Percentiles rank a stretch among this genome's conserved stretches.
Conservation (phyloP, 768 basidiomycete genomes). For the Suillus spraguei region DNA sequence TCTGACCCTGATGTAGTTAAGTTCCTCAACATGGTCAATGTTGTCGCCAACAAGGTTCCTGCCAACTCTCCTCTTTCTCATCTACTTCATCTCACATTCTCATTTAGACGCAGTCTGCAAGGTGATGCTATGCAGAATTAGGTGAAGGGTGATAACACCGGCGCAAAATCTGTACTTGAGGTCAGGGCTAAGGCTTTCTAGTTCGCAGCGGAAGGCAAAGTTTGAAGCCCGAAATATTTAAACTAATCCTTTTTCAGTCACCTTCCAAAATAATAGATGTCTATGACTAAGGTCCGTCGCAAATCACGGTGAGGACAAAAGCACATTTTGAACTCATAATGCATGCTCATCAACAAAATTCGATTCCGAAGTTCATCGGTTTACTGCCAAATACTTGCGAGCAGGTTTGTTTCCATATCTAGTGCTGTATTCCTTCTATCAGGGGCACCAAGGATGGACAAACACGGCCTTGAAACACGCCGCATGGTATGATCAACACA, state of each 20-base stretch:
- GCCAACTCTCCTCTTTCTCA: constrained; percentile 37
- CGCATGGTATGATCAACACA: neutral
- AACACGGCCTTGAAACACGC: neutral
- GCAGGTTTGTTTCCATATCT: neutral
- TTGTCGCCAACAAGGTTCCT: constrained; percentile 36
- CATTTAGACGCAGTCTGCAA: constrained; percentile 53
- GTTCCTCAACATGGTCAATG: constrained; percentile 46
- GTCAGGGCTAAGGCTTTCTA: constrained; percentile 47
- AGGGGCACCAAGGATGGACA: neutral
- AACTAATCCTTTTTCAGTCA: neutral
- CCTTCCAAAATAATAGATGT: neutral
- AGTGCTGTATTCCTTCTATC: neutral
- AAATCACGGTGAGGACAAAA: neutral
- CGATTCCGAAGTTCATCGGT: neutral
- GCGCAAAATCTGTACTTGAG: constrained; percentile 41
- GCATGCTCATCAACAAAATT: neutral
- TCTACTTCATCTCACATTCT: constrained; percentile 49
- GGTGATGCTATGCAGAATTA: constrained; percentile 50
- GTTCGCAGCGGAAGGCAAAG: constrained; percentile 42
- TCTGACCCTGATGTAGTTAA: constrained; percentile 41
- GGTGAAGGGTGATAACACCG: constrained; percentile 46
- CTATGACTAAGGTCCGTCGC: neutral
- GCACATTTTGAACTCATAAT: neutral
- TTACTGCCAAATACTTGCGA: neutral
- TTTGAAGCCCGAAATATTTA: constrained; percentile 7